Conservation (phyloP, 148 eudicot genomes). For the Gaultheria prostrata region DNA sequence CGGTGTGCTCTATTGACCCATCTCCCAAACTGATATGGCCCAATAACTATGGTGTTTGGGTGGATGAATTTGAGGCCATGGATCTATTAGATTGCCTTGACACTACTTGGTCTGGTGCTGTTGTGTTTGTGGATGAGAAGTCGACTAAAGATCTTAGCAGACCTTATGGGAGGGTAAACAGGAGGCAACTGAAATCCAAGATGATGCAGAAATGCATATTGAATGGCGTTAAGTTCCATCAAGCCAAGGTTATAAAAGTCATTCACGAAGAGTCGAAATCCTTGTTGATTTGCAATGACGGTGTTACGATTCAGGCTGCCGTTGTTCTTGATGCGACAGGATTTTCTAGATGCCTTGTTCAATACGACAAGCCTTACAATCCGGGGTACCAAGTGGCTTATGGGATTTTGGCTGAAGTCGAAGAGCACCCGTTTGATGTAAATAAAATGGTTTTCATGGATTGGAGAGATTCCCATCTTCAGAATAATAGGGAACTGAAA, state of each 20-base stretch:
- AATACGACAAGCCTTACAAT: constrained; percentile 89
- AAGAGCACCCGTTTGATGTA: constrained; percentile 88
- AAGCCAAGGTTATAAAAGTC: constrained; percentile 79
- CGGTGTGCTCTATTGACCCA: constrained; percentile 94
- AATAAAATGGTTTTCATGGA: constrained; percentile 98
- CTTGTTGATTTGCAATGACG: constrained; percentile 74
- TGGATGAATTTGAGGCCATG: constrained; percentile 98
- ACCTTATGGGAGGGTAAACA: constrained; percentile 94
- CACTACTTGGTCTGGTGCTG: constrained; percentile 94
- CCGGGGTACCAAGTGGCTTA: constrained; percentile 99
- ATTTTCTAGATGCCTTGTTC: constrained; percentile 79
- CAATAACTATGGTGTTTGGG: constrained; percentile 99
- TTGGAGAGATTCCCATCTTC: constrained; percentile 95
- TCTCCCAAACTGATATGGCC: constrained; percentile 95
- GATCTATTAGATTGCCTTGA: constrained; percentile 96
- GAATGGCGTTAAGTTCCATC: constrained; percentile 90
- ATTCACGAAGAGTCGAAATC: constrained; percentile 84
- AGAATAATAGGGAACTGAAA: constrained; percentile 44
- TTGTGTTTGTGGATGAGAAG: constrained; percentile 66
- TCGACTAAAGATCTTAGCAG: constrained; percentile 66
- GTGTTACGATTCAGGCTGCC: constrained; percentile 75
- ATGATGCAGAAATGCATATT: constrained; percentile 94
- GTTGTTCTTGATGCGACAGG: constrained; percentile 99
- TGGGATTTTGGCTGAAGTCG: constrained; percentile 95
- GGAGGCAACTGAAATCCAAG: constrained; percentile 84